Evolutionary conservation across 257 asterid genomes (phyloP), one percentile per base, ranked within the genome.

Genomic region (Plantago elongata): DNA sequence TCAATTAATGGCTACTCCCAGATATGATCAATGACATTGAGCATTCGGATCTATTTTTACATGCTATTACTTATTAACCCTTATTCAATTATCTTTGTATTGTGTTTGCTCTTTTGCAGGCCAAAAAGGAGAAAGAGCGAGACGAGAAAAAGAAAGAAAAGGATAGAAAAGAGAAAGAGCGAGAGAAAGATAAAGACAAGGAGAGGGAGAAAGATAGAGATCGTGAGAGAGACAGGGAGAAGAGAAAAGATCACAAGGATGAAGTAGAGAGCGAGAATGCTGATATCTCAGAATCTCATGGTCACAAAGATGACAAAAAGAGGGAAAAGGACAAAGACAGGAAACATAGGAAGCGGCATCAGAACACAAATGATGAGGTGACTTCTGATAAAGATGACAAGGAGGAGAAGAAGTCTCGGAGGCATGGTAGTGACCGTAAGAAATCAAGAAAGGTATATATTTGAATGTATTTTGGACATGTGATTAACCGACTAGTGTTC

Each of bases 351-450:
- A 92, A 83, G 78, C 79, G 99, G 60, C 99, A 85, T 49, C 93
- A 86, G 55, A 79, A 84, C 79, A 68, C 79, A 42, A 67, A 73
- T 22, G 96, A 92, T 54, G 97, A 92, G 69, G 83, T 77, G 55
- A 78, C 81, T 76, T 92, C 99, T 45, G 99, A 87, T 22, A 83
- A 75, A 74, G 98, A 91, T 48, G 97, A 86, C 69, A 88, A 77
- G 77, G 97, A 92, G 72, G 99, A 84, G 68, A 93, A 73, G 70
- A 87, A 81, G 75, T 76, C 96, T 30, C 89, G 90, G 15, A 79
- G 96, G 59, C 97, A 89, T 82, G 84, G 94, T 52, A 81, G 88
- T 69, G 99, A 89, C 79, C 94, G 96, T 72, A 87, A 78, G 70
- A 92, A 92, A 78, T 87, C 99, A n/a, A 84, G 94, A 77, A 92